These are phyloP conservation scores for Chaetomium globosum DNA, from an alignment of 2,329 filamentous ascomycete genomes.

Conservation along the genomic window DNA sequence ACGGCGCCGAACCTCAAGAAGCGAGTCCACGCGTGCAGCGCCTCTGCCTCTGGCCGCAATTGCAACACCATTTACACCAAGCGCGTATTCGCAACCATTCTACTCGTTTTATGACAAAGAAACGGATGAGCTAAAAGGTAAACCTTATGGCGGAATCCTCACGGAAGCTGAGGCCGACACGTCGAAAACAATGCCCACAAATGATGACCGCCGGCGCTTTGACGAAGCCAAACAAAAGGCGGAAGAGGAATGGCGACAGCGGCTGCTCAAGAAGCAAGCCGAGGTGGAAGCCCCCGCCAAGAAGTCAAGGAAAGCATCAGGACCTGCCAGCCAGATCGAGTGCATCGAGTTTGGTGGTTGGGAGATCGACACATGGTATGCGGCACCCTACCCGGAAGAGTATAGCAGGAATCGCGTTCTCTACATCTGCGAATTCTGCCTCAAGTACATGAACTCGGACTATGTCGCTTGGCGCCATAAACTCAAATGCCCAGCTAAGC, in stretches of 20 bases:
- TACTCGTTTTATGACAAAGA: conserved; percentile 90
- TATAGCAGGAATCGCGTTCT: conserved; percentile 94
- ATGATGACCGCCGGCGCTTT: conserved; percentile 81
- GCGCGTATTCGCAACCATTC: conserved; percentile 73
- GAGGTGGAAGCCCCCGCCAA: conserved; percentile 64
- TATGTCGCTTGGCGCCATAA: conserved; percentile 98
- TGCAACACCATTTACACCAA: conserved; percentile 60
- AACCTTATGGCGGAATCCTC: conserved; percentile 93
- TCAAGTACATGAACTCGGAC: conserved; percentile 99
- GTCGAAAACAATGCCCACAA: conserved; percentile 78
- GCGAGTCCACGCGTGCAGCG: conserved; percentile 41
- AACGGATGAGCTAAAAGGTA: conserved; percentile 83
- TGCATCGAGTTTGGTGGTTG: conserved; percentile 97
- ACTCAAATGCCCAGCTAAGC: conserved; percentile 92
- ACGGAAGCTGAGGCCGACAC: conserved; percentile 90
- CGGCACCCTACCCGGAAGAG: conserved; percentile 95
- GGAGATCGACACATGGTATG: conserved; percentile 99
- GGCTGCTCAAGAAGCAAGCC: conserved; percentile 61
- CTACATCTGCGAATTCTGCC: conserved; percentile 99
- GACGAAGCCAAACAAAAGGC: conserved; percentile 87
- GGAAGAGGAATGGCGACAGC: conserved; percentile 86
- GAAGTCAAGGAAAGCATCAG: conserved; percentile 73
- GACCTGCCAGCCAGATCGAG: conserved; percentile 93
- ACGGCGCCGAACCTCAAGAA: conserved; percentile 42
- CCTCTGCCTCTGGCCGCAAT: conserved; percentile 45